phyloP scores from a whole-genome alignment of 495 filamentous ascomycete genomes.

The Podospora didyma region DNA sequence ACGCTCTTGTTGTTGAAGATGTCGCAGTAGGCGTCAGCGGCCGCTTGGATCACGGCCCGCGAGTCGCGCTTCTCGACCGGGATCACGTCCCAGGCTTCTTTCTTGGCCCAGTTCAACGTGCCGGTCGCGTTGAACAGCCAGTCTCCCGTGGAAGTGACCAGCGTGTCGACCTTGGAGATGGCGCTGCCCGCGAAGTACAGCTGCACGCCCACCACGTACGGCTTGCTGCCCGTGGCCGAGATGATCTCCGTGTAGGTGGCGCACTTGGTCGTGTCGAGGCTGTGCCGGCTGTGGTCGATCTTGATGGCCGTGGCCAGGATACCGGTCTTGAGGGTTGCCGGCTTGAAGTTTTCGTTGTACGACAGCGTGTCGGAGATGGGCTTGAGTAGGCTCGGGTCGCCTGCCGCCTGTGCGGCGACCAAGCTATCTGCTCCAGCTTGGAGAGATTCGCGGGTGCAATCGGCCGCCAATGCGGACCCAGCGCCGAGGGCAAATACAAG shows the following conservation, averaged over 20 bases:
- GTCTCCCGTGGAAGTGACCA: constrained; percentile 39
- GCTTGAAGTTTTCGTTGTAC: constrained; percentile 34
- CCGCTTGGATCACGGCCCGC: constrained; percentile 42
- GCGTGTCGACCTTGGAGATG: constrained; percentile 37
- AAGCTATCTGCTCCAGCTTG: constrained; percentile 36
- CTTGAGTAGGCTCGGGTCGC: constrained; percentile 28
- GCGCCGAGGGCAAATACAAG: not conserved
- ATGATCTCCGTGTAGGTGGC: constrained; percentile 51
- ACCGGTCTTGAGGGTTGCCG: constrained; percentile 29
- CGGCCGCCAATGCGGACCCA: constrained; percentile 12
- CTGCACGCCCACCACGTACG: constrained; percentile 48
- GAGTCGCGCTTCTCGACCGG: constrained; percentile 39
- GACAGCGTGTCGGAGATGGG: constrained; percentile 17
- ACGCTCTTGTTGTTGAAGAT: constrained; percentile 42
- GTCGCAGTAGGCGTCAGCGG: constrained; percentile 46
- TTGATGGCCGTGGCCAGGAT: constrained; percentile 38
- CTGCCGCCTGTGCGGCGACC: constrained; percentile 40
- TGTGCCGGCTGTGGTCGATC: constrained; percentile 45
- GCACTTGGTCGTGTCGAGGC: constrained; percentile 45
- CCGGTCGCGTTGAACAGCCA: constrained; percentile 52
- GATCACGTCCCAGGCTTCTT: constrained; percentile 43
- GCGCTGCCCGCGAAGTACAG: constrained; percentile 28
- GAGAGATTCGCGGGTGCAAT: constrained; percentile 40
- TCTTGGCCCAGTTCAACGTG: constrained; percentile 39
- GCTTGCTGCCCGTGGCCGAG: constrained; percentile 35